Percentiles rank a stretch among this genome's conserved stretches.
These are phyloP conservation scores for Epichloe baconii DNA, from an alignment of 2,329 filamentous ascomycete species.

Conservation along the genomic window DNA sequence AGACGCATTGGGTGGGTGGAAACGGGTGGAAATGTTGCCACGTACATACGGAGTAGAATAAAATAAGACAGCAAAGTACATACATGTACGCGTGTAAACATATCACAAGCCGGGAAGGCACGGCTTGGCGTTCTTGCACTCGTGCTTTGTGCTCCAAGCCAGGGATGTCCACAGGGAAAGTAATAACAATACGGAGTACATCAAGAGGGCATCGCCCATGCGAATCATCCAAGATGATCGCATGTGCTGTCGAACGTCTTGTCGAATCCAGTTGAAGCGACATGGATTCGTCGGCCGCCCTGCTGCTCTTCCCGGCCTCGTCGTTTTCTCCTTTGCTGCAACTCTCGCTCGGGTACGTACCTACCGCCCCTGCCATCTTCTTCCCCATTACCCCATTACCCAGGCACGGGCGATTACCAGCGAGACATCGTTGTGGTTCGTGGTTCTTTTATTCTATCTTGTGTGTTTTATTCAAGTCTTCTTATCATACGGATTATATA, in stretches of 20 bases:
- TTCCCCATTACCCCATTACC: too few species aligned
- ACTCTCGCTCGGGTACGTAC: not conserved
- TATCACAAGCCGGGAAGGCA: slow-evolving; percentile 1
- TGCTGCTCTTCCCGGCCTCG: not conserved
- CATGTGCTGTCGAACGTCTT: not conserved
- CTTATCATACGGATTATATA: too few species aligned
- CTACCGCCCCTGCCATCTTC: too few species aligned
- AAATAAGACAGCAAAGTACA: not conserved
- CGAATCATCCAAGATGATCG: not conserved
- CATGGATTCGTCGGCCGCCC: not conserved
- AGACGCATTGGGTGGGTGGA: not conserved
- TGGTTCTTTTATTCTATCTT: too few species aligned
- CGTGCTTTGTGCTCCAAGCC: not conserved
- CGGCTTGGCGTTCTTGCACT: not conserved
- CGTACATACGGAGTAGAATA: not conserved
- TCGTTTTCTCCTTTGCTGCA: not conserved
- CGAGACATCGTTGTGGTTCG: not conserved
- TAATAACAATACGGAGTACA: not conserved
- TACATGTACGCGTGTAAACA: not conserved
- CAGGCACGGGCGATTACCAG: not conserved
- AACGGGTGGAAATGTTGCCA: not conserved
- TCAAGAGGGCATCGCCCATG: not conserved
- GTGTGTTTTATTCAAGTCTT: too few species aligned
- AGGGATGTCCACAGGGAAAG: not conserved
- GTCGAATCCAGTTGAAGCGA: not conserved